Conservation (phyloP, 106 monocot genomes). For the Xerophyta viscosa region DNA sequence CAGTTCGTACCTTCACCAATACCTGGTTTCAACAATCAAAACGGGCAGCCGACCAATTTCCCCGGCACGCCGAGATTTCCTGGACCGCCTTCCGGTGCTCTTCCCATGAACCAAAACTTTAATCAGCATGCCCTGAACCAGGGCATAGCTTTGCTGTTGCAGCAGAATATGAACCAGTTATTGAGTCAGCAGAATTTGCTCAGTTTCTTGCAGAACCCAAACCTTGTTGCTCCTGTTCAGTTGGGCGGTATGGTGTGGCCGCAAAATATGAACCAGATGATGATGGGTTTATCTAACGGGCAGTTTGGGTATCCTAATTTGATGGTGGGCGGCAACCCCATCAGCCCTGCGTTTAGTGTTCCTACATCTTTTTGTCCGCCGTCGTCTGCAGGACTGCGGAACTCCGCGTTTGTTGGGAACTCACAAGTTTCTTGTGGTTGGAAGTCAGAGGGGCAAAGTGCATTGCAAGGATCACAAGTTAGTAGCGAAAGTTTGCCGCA, state of each 20-base stretch:
- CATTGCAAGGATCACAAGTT: neutral
- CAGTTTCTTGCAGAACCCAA: neutral
- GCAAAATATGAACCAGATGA: constrained; percentile 14
- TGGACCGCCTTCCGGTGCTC: too few species aligned
- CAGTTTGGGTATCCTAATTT: constrained; percentile 7
- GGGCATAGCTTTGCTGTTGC: too few species aligned
- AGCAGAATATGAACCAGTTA: constrained; percentile 1
- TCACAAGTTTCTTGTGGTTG: neutral
- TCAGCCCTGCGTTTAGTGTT: neutral
- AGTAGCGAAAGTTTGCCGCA: neutral
- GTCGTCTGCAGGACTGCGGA: neutral
- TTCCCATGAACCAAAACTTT: too few species aligned
- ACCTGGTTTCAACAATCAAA: too few species aligned
- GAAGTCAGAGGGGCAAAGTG: constrained; percentile 2
- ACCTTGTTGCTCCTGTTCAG: constrained; percentile 7
- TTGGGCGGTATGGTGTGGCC: constrained; percentile 1
- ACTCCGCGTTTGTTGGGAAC: neutral
- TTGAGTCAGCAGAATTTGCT: constrained; percentile 6
- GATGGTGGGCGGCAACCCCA: constrained; percentile 1
- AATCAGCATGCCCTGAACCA: too few species aligned
- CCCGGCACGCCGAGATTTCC: too few species aligned
- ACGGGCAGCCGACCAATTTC: too few species aligned
- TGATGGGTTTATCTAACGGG: neutral
- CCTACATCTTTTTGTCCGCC: too few species aligned
- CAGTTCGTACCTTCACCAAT: too few species aligned